These are phyloP conservation scores for Trametes cinnabarina DNA, from an alignment of 768 basidiomycete species.

Conservation along the genomic window DNA sequence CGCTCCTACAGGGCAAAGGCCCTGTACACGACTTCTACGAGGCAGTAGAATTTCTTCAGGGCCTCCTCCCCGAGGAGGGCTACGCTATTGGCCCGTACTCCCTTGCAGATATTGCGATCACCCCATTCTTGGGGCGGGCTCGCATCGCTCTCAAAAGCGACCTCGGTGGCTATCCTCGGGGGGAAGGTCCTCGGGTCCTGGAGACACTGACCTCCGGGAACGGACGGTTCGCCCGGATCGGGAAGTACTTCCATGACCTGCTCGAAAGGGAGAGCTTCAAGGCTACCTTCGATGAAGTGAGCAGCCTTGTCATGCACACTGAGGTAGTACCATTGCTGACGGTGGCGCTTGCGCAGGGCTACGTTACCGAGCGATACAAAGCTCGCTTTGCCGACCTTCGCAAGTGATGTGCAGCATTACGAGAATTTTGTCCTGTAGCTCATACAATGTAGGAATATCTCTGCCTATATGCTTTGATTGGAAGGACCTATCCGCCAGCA, in stretches of 20 bases:
- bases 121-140: slow-evolving; percentile 60
- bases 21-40: slow-evolving; percentile 39
- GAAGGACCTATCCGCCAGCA: background rate
- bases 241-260: slow-evolving; percentile 47
- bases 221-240: slow-evolving; percentile 47
- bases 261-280: slow-evolving; percentile 52
- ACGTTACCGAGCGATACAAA: slow-evolving; percentile 22
- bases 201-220: slow-evolving; percentile 37
- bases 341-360: slow-evolving; percentile 13
- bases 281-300: slow-evolving; percentile 52
- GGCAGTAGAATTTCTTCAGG: slow-evolving; percentile 49
- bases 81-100: slow-evolving; percentile 49
- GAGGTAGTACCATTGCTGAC: no score
- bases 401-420: background rate
- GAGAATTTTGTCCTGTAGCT: background rate
- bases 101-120: slow-evolving; percentile 60
- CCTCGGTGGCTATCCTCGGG: slow-evolving; percentile 49
- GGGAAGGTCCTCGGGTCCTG: slow-evolving; percentile 45
- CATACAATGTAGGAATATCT: background rate
- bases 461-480: background rate
- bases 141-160: slow-evolving; percentile 47
- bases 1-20: slow-evolving; percentile 32
- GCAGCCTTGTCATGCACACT: no score
- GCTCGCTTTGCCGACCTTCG: slow-evolving; percentile 17
- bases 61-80: slow-evolving; percentile 42